Conservation (phyloP, 305 asterid species). For the Fraxinus platypoda region DNA sequence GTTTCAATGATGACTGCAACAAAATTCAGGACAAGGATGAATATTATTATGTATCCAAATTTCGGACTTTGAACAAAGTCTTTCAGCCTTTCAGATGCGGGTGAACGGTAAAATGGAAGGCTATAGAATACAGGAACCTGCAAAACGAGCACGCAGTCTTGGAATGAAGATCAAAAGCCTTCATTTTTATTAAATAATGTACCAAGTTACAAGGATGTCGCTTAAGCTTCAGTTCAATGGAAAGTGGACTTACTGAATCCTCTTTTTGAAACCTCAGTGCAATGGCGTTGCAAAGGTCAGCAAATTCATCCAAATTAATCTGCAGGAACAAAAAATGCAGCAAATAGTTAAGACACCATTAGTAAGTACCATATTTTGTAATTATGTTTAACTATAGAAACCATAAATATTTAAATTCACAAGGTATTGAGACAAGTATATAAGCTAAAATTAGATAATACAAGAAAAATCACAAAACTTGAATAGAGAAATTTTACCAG, state of each 20-base stretch:
- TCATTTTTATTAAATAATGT: slow-evolving; percentile 10
- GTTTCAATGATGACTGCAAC: slow-evolving; percentile 87
- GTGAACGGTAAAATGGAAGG: slow-evolving; percentile 76
- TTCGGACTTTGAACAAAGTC: slow-evolving; percentile 61
- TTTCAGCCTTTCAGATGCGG: slow-evolving; percentile 64
- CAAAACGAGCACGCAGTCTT: slow-evolving; percentile 29
- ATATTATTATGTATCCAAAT: slow-evolving; percentile 65
- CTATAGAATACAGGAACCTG: slow-evolving; percentile 75
- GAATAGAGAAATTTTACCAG: neutral
- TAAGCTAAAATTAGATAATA: neutral
- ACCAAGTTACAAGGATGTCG: neutral
- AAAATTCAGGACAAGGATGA: slow-evolving; percentile 71
- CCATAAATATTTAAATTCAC: neutral
- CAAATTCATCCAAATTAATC: slow-evolving; percentile 87
- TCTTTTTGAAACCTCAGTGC: slow-evolving; percentile 93
- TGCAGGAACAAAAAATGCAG: slow-evolving; percentile 41
- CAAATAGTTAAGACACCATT: slow-evolving; percentile 15
- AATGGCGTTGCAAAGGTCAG: slow-evolving; percentile 83
- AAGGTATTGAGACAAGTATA: neutral
- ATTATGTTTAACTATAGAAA: neutral
- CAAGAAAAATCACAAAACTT: neutral
- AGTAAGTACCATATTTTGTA: neutral
- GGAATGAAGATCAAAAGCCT: slow-evolving; percentile 16
- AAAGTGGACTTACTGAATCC: slow-evolving; percentile 54
- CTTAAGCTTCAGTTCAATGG: neutral